Conservation (phyloP, 176 grass and related monocot genomes). For the Zoysia japonica region DNA sequence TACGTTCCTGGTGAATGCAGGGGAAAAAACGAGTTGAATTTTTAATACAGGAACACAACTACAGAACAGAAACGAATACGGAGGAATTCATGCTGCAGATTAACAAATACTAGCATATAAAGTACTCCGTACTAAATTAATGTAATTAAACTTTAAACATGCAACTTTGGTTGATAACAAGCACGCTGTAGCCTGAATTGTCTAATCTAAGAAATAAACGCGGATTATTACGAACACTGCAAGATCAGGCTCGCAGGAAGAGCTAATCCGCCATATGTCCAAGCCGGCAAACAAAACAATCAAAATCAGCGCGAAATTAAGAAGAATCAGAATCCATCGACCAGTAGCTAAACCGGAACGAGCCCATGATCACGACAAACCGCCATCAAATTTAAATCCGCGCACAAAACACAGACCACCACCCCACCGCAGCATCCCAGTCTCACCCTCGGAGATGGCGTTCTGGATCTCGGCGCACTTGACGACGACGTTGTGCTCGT, state of each 20-base stretch:
- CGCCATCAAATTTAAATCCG: constrained; percentile 4
- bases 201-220: not conserved
- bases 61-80: not conserved
- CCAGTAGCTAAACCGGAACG: not conserved
- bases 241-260: not conserved
- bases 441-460: constrained; percentile 89
- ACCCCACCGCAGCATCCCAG: not conserved
- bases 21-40: not conserved
- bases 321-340: not conserved
- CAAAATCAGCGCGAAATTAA: not conserved
- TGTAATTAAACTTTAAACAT: not conserved
- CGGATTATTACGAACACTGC: not conserved
- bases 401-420: not conserved
- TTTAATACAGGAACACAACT: not conserved
- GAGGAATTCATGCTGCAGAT: constrained; percentile 2
- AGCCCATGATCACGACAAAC: constrained; percentile 13
- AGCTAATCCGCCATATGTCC: not conserved
- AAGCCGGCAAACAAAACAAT: not conserved
- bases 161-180: not conserved
- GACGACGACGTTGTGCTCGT: constrained; percentile 84
- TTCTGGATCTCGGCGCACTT: constrained; percentile 87
- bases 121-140: too few species aligned
- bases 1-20: too few species aligned
- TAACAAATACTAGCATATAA: not conserved
- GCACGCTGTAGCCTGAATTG: not conserved